A percentile compares a stretch with the other conserved stretches of the same genome.
Conservation (phyloP, 345 rosid genomes). For the Trapa bicornis region DNA sequence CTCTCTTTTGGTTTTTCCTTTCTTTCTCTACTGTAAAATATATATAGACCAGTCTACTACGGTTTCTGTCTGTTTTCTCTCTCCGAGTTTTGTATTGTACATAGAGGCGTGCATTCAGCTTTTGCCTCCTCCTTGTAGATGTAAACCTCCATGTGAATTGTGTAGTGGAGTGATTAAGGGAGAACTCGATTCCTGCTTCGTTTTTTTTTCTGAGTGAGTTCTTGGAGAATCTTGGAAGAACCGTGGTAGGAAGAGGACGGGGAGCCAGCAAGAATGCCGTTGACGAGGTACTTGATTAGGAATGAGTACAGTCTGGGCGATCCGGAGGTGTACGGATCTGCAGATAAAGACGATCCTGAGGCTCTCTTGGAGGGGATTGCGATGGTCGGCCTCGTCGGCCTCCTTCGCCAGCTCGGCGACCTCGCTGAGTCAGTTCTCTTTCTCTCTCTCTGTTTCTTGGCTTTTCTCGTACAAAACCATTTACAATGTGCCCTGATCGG, state of each 20-base stretch:
- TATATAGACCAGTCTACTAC: too few species aligned
- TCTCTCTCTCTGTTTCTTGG: not conserved
- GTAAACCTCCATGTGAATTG: not conserved
- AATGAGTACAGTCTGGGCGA: slow-evolving; percentile 85
- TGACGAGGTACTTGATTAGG: slow-evolving; percentile 72
- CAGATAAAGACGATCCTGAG: slow-evolving; percentile 90
- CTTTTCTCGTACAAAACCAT: not conserved
- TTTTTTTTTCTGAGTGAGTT: too few species aligned
- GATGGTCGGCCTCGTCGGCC: slow-evolving; percentile 96
- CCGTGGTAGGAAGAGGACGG: not conserved
- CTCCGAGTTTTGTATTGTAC: not conserved
- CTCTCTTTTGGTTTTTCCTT: too few species aligned
- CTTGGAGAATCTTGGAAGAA: not conserved
- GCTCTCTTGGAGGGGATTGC: slow-evolving; percentile 92
- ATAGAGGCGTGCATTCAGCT: not conserved
- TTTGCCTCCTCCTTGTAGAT: not conserved
- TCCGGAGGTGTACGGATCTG: slow-evolving; percentile 82
- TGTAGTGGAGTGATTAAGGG: not conserved
- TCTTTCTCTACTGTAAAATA: too few species aligned
- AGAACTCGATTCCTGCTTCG: not conserved
- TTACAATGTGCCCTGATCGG: not conserved
- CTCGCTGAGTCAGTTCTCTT: slow-evolving; percentile 79
- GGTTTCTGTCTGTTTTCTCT: not conserved
- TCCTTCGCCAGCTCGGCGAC: slow-evolving; percentile 99
- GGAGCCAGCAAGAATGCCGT: slow-evolving; percentile 43